A percentile compares a stretch with the other conserved stretches of the same genome.
phyloP scores from a whole-genome alignment of 306 rosid genomes.

The Malus sylvestris region DNA sequence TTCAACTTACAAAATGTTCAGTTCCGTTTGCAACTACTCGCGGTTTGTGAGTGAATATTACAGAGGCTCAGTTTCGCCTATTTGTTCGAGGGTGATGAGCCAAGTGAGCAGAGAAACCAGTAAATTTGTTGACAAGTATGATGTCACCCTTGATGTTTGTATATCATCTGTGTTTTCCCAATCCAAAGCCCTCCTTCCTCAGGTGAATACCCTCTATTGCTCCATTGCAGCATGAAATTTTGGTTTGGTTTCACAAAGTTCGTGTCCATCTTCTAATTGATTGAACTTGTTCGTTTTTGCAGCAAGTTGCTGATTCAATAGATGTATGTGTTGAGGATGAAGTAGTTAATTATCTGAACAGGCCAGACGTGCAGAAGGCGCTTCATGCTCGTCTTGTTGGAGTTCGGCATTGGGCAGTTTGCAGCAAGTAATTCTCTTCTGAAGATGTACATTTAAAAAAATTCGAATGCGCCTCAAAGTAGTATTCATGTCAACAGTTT shows the following conservation, averaged over 20 bases:
- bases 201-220: conserved; percentile 21
- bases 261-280: not conserved
- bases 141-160: conserved; percentile 59
- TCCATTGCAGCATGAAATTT: not conserved
- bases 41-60: conserved; percentile 45
- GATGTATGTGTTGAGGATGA: conserved; percentile 98
- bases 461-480: not conserved
- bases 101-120: conserved; percentile 55
- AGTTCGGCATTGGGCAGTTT: conserved; percentile 66
- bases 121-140: conserved; percentile 55
- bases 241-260: not conserved
- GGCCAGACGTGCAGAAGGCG: conserved; percentile 71
- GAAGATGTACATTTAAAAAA: not conserved
- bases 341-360: conserved; percentile 66
- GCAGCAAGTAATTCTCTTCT: conserved; percentile 67
- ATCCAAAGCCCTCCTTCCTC: conserved; percentile 38
- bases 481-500: not conserved
- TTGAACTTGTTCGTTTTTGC: conserved; percentile 9
- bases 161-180: conserved; percentile 47
- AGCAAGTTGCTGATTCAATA: conserved; percentile 62
- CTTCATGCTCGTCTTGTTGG: conserved; percentile 82
- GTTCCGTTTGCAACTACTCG: conserved; percentile 45
- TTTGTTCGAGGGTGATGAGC: conserved; percentile 47
- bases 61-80: conserved; percentile 40
- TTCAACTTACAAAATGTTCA: conserved; percentile 43